Conservation (phyloP, 306 rosid genomes). For the Trifolium fragiferum region DNA sequence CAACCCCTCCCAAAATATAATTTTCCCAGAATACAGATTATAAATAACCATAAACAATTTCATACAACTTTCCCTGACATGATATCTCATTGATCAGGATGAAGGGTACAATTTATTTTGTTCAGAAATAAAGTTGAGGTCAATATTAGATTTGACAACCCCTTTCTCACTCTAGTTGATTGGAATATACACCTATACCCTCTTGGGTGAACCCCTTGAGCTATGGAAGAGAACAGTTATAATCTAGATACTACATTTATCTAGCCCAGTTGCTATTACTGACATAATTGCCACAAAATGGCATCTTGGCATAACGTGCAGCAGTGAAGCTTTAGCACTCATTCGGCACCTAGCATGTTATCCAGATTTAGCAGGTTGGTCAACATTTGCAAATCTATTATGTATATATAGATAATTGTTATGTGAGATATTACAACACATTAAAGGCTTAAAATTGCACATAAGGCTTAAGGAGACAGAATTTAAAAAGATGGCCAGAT, state of each 20-base stretch:
- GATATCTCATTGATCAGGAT: conserved; percentile 2
- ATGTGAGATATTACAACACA: not conserved
- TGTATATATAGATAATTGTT: conserved; percentile 1
- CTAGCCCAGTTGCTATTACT: not conserved
- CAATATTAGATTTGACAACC: conserved; percentile 16
- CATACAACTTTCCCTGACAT: conserved; percentile 8
- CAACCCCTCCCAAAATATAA: conserved; percentile 15
- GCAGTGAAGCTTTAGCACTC: not conserved
- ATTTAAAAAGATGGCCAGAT: not conserved
- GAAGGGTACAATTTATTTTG: conserved; percentile 11
- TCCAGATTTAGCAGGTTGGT: conserved; percentile 2
- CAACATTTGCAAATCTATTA: not conserved
- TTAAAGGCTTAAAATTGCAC: not conserved
- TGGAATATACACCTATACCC: not conserved
- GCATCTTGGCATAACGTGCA: not conserved
- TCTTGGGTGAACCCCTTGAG: conserved; percentile 1
- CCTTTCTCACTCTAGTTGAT: not conserved
- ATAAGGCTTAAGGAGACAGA: not conserved
- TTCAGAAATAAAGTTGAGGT: not conserved
- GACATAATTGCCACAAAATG: not conserved
- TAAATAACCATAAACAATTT: conserved; percentile 5
- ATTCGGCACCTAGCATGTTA: conserved; percentile 23
- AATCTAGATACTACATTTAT: not conserved
- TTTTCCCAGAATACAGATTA: not conserved
- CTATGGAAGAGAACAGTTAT: not conserved